Evolutionary conservation across 1,284 basidiomycete genomes (phyloP), one percentile per base, ranked within the genome.

Genomic region (Marasmius oreades): DNA sequence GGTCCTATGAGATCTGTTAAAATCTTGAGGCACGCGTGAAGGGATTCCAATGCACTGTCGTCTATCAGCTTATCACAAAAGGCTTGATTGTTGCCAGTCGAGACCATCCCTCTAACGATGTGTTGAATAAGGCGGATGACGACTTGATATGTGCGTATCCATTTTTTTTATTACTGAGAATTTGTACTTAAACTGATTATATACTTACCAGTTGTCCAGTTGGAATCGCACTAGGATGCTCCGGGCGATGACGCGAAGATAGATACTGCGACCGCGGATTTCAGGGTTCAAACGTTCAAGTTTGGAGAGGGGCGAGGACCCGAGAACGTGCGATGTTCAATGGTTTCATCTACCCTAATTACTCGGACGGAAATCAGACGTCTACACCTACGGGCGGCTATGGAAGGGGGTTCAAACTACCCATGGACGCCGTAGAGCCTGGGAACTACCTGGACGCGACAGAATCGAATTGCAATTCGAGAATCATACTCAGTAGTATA

Each of bases 361-460:
- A 59, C 36, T 53, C 57, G 5, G 42, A 44, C 12, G 57, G 47
- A 5, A 37, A 47, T 20, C 57, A 59, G 20, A 45, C 6, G 50
- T 53, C 2, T 55, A 55, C 26, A 16, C 23, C 12, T 51, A 56
- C 11, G 51, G 51, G 37, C 24, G 18, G n/a, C 43, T 48, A 10
- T 56, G 58, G 58, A 52, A 28, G 5, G 58, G 58, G 5, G 58
- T 59, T 56, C 51, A 59, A 59, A 43, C 51, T 59, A 14, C 56
- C 56, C 14, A 11, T 11, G 18, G 18, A 46, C 31, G 42, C 31
- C 14, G 42, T 4, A 5, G 37, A 39, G n/a, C n/a, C n/a, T 14
- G 14, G 18, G 5, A 5, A 31, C 28, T 4, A 31, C 10, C 28
- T 10, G 14, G 14, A 39, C 37, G 14, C 14, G 37, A 39, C 14